Base-by-base conservation (phyloP, 2,329 filamentous ascomycete genomes). In the Trematosphaeria pertusa region DNA sequence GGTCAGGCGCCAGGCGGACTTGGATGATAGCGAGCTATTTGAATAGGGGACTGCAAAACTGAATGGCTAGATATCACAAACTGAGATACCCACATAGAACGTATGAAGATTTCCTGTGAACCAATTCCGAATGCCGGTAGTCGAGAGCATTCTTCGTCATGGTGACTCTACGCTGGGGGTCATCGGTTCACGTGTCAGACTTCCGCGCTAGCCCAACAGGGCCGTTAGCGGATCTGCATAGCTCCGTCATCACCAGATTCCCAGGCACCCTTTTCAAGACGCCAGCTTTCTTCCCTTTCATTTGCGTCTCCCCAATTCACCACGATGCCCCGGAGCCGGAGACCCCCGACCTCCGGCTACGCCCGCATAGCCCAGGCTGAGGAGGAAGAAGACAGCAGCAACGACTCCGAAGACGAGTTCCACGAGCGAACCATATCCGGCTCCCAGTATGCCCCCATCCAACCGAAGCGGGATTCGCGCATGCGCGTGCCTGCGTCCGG, bases 321-420 rank as follows among this genome's bases (percentile, higher is more conserved):
- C 22, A 50, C 46, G 21, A 73, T 73, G 70, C 55, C 69, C 3
- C 66, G 61, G 43, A 43, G 49, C 11, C 61, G 65, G 43, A 48
- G 75, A 47, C 75, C 76, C 11, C 69, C 74, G 5, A 78, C 72
- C 12, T 79, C 77, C 10, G 78, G 78, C 38, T 80, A 80, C 55
- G 78, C 76, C 34, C 73, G 76, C 36, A 78, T 80, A 56, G 77
- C 76, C n/a, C 77, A 80, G 59, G 76, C 76, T 34, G 77, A 79
- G 52, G 76, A 79, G 55, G 77, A 79, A 39, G 75, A 78, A 36
- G 67, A 73, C 40, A 61, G 64, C 32, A 54, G 65, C 39, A 71
- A 73, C 53, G 70, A 69, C 34, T 66, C 68, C 7, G 70, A 76
- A 38, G 74, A 77, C 22, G 72, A 73, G 33, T 61, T 58, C 37